Conservation (phyloP, 1,284 basidiomycete genomes). For the Ustilago esculenta region DNA sequence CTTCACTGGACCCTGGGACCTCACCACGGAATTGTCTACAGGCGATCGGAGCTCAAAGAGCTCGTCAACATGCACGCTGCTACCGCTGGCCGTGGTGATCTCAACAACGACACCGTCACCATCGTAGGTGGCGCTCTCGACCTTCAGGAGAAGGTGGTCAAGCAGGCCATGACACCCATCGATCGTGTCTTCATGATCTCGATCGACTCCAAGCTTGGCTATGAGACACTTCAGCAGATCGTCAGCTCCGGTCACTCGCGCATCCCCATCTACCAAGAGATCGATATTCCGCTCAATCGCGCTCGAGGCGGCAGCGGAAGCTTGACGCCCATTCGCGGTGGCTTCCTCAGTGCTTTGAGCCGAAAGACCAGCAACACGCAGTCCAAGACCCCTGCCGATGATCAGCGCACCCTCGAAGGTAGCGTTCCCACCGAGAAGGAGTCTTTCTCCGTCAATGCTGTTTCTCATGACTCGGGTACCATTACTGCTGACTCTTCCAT, state of each 20-base stretch:
- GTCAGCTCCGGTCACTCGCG: slow-evolving; percentile 80
- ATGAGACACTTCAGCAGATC: slow-evolving; percentile 77
- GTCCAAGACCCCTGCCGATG: slow-evolving; percentile 21
- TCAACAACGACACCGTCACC: slow-evolving; percentile 78
- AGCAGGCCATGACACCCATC: slow-evolving; percentile 83
- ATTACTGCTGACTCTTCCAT: slow-evolving; percentile 60
- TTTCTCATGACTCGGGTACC: slow-evolving; percentile 67
- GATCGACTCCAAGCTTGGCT: slow-evolving; percentile 81
- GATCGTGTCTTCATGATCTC: slow-evolving; percentile 77
- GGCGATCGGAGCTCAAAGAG: slow-evolving; percentile 75
- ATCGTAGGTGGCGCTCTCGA: slow-evolving; percentile 81
- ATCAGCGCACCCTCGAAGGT: slow-evolving; percentile 39
- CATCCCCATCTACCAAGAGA: slow-evolving; percentile 69
- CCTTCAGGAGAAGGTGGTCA: slow-evolving; percentile 76
- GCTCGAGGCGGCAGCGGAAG: slow-evolving; percentile 39
- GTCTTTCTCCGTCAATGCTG: slow-evolving; percentile 44
- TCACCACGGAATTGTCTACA: slow-evolving; percentile 66
- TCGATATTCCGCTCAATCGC: slow-evolving; percentile 67
- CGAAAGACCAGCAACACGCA: slow-evolving; percentile 66
- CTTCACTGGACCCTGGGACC: slow-evolving; percentile 66
- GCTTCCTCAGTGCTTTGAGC: slow-evolving; percentile 38
- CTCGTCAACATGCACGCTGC: slow-evolving; percentile 77
- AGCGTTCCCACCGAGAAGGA: slow-evolving; percentile 32
- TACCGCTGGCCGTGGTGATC: slow-evolving; percentile 72
- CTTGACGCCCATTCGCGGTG: slow-evolving; percentile 35